Percentiles rank a stretch among this genome's conserved stretches.
These are phyloP conservation scores for Umbelopsis isabellina DNA, from an alignment of 192 early-diverging fungal species.

Conservation along the genomic window DNA sequence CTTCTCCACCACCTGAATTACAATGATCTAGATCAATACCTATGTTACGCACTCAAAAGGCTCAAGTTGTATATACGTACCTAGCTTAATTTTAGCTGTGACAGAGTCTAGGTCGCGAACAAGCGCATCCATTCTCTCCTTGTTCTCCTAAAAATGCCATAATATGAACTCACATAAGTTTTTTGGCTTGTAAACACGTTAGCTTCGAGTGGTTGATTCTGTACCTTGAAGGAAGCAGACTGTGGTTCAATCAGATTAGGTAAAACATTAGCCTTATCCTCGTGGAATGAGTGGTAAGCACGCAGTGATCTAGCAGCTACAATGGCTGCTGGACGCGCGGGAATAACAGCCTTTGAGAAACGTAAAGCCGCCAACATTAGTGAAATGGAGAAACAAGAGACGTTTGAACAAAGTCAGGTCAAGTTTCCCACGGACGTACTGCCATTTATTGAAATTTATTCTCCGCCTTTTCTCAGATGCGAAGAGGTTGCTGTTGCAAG, in stretches of 20 bases:
- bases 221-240: slow-evolving; percentile 76
- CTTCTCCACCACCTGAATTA: slow-evolving; percentile 77
- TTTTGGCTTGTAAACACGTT: not conserved
- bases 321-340: not conserved
- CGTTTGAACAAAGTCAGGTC: not conserved
- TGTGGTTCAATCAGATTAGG: slow-evolving; percentile 72
- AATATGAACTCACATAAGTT: not conserved
- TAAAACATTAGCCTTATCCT: slow-evolving; percentile 60
- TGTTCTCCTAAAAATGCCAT: slow-evolving; percentile 68
- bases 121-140: slow-evolving; percentile 65
- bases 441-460: slow-evolving; percentile 1
- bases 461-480: slow-evolving; percentile 3
- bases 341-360: not conserved
- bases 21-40: not conserved
- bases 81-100: slow-evolving; percentile 74
- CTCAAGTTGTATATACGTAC: slow-evolving; percentile 40
- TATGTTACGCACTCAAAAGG: not conserved
- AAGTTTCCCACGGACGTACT: slow-evolving; percentile 17
- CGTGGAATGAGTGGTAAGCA: slow-evolving; percentile 45
- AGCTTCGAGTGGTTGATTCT: not conserved
- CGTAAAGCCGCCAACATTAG: slow-evolving; percentile 11
- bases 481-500: not conserved
- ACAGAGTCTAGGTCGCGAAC: slow-evolving; percentile 65
- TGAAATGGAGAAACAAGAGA: not conserved
- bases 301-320: not conserved